Percentiles rank a stretch among this genome's conserved stretches.
Conservation (phyloP, 2,329 filamentous ascomycete genomes). For the Botrytis tulipae region DNA sequence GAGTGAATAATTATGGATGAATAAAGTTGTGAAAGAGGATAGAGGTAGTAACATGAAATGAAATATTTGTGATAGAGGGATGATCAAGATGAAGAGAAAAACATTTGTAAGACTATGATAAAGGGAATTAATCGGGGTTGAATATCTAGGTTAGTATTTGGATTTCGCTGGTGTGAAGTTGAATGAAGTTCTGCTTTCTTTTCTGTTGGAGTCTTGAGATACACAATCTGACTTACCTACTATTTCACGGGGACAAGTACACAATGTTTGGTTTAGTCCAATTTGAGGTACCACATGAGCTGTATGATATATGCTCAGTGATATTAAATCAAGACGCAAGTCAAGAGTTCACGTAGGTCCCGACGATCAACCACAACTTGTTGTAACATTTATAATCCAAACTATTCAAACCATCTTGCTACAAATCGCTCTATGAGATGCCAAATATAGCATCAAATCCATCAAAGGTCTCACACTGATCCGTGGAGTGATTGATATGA, state of each 20-base stretch:
- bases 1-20: not conserved
- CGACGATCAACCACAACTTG: too few relatives aligned
- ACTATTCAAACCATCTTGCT: too few relatives aligned
- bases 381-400: too few relatives aligned
- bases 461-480: too few relatives aligned
- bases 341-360: not conserved
- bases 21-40: not conserved
- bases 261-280: not conserved
- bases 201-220: not conserved
- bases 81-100: not conserved
- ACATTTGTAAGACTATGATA: not conserved
- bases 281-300: not conserved
- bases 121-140: not conserved
- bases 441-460: too few relatives aligned
- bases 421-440: too few relatives aligned
- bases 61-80: not conserved
- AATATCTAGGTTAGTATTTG: not conserved
- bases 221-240: not conserved
- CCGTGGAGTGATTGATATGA: too few relatives aligned
- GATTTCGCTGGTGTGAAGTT: not conserved
- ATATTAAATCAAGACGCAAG: not conserved
- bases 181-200: not conserved
- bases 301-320: not conserved
- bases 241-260: accelerated
- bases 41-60: not conserved